Evolutionary conservation across 1,139 yeast genomes (phyloP), one percentile per base, ranked within the genome.

Genomic region (Hyphopichia burtonii): DNA sequence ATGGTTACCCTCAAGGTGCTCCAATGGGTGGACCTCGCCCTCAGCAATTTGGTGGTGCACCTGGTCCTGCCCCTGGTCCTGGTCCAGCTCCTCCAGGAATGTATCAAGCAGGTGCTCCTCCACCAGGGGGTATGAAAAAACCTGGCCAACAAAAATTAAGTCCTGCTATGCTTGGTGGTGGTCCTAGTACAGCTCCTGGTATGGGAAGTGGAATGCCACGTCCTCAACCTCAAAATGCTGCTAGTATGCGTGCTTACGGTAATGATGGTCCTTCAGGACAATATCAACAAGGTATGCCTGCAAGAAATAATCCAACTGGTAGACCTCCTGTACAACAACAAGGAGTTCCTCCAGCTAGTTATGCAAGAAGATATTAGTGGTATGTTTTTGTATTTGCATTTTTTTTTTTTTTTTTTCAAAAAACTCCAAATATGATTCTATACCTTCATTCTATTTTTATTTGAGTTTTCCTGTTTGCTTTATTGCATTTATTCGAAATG

Each of bases 221-320:
- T 12, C 49, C 46, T 6, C 47, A 44, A 31, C 48, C 45, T 11
- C 58, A 50, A 39, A 42, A 49, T 28, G 44, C 49, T 23, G 41
- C 52, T 10, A 53, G 50, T 31, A 36, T 46, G 41, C 31, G 49
- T 17, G 42, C 46, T 2, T 45, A 41, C 27, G 44, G 36, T 12
- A 17, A 6, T 7, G 32, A 18, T 8, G 32, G n/a, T 8, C n/a
- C 20, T 11, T 31, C 31, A 7, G 25, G 25, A 11, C 51, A 44
- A 25, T 31, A 36, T 19, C 46, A 40, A 31, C 44, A 42, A 27
- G 34, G 22, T 20, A 23, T 15, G 19, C 36, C 36, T 11, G 15
- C 33, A 4, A 36, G 4, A 12, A 14, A 4, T 15, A 28, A 28
- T 7, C 31, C 31, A 28, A 28, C 31, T 38, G 34, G 34, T 31